Evolutionary conservation across 805 yeast genomes (phyloP).

Genomic region (Kazachstania bromeliacearum): DNA sequence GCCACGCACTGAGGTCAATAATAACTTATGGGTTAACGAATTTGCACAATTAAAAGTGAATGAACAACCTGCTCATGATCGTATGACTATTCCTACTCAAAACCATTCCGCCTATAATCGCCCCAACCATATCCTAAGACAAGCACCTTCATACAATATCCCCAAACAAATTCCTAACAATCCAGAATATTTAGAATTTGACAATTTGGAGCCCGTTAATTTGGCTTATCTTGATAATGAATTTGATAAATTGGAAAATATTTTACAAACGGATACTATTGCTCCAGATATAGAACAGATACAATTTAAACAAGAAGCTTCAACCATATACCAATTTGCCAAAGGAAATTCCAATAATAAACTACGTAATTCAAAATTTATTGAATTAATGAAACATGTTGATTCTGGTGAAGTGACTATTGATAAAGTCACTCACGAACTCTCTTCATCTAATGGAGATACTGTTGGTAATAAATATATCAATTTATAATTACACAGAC

Average conservation of each 20-base stretch:
- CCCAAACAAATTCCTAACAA: background rate
- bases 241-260: slow-evolving; percentile 1
- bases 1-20: background rate
- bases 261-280: background rate
- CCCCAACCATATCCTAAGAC: no score
- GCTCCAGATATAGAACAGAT: background rate
- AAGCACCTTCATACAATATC: no score
- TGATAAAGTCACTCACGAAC: slow-evolving; percentile 12
- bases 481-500: slow-evolving; percentile 13
- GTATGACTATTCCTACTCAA: background rate
- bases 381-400: slow-evolving; percentile 20
- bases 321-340: slow-evolving; percentile 4
- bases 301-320: slow-evolving; percentile 6
- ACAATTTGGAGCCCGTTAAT: background rate
- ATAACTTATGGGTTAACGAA: no score
- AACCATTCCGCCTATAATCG: no score
- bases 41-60: background rate
- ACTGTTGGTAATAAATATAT: slow-evolving; percentile 20
- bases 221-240: background rate
- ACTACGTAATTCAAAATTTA: slow-evolving; percentile 19
- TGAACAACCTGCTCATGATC: background rate
- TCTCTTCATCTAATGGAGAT: slow-evolving; percentile 16
- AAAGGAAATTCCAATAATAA: slow-evolving; percentile 5
- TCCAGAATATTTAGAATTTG: background rate
- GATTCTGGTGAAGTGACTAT: slow-evolving; percentile 20